Percentiles rank a stretch among this genome's conserved stretches.
These are phyloP conservation scores for Jimgerdemannia flammicorona DNA, from an alignment of 192 early-diverging fungal species.

Conservation along the genomic window DNA sequence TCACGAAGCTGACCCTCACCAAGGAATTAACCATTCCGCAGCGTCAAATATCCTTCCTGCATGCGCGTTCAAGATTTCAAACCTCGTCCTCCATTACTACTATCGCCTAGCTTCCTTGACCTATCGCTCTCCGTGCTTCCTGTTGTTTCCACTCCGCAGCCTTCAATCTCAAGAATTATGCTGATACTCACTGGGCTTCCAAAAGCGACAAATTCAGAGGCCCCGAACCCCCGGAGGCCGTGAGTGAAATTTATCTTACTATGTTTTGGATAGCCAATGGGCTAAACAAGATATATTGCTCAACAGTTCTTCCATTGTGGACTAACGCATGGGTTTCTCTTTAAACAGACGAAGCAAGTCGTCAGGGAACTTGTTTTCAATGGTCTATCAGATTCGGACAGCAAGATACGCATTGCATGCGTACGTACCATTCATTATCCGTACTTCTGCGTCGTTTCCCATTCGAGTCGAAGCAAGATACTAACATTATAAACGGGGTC, in stretches of 20 bases:
- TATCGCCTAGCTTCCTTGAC: conserved; percentile 18
- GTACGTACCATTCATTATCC: conserved; percentile 31
- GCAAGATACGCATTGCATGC: conserved; percentile 59
- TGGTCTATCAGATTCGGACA: conserved; percentile 56
- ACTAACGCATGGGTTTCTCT: background rate
- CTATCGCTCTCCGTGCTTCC: background rate
- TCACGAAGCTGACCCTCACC: conserved; percentile 60
- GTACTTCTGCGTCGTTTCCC: background rate
- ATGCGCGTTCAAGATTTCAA: too few relatives aligned
- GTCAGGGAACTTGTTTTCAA: conserved; percentile 53
- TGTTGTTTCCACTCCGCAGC: conserved; percentile 50
- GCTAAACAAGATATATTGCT: background rate
- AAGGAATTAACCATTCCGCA: conserved; percentile 57
- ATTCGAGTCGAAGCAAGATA: conserved; percentile 5
- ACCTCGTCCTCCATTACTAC: background rate
- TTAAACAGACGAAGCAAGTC: conserved; percentile 49
- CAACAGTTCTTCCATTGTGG: background rate
- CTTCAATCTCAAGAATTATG: conserved; percentile 69
- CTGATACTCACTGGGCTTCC: conserved; percentile 72
- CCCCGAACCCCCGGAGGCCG: conserved; percentile 57
- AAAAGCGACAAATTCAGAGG: conserved; percentile 49
- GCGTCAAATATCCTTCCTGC: conserved; percentile 58
- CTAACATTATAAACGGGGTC: background rate
- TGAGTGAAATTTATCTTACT: conserved; percentile 10
- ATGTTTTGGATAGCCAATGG: background rate